Evolutionary conservation across 805 yeast genomes (phyloP).

Genomic region (Citeromyces matritensis): DNA sequence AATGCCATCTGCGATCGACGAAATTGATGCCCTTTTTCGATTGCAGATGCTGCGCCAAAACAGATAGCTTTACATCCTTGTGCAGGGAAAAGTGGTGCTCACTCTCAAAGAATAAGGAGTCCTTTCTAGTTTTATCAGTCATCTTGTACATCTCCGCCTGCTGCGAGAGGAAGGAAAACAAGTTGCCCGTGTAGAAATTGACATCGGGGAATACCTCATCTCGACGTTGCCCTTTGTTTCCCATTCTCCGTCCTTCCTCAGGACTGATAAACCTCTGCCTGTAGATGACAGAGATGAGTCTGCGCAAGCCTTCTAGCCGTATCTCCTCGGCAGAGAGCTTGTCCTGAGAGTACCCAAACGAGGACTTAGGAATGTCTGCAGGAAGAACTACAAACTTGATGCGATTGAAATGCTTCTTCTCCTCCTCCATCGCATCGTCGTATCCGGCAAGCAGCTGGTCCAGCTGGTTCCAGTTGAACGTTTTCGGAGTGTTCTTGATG

Average conservation of each 20-base stretch:
- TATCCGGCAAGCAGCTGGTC: slow-evolving; percentile 91
- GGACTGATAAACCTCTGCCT: slow-evolving; percentile 33
- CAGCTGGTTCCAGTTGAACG: slow-evolving; percentile 77
- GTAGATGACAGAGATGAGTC: slow-evolving; percentile 47
- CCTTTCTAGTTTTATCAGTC: slow-evolving; percentile 2
- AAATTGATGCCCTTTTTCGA: slow-evolving; percentile 48
- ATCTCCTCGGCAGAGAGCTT: slow-evolving; percentile 68
- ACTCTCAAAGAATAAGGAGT: slow-evolving; percentile 11
- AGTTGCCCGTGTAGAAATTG: slow-evolving; percentile 74
- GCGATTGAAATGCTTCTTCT: slow-evolving; percentile 37
- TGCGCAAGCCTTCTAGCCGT: slow-evolving; percentile 80
- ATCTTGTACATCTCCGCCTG: slow-evolving; percentile 22
- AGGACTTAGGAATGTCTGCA: slow-evolving; percentile 46
- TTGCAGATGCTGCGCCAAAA: slow-evolving; percentile 53
- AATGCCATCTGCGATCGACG: slow-evolving; percentile 83
- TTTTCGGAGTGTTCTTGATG: slow-evolving; percentile 31
- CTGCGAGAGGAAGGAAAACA: slow-evolving; percentile 48
- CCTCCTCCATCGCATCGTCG: slow-evolving; percentile 52
- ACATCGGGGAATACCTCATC: slow-evolving; percentile 57
- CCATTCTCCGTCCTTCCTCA: slow-evolving; percentile 19
- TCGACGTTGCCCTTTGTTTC: slow-evolving; percentile 7
- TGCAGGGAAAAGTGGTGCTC: slow-evolving; percentile 20
- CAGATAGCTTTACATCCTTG: slow-evolving; percentile 30
- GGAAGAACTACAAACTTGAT: slow-evolving; percentile 82
- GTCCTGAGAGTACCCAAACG: slow-evolving; percentile 33